phyloP scores from a whole-genome alignment of 1,284 basidiomycete species.

The Fomitopsis schrenkii region DNA sequence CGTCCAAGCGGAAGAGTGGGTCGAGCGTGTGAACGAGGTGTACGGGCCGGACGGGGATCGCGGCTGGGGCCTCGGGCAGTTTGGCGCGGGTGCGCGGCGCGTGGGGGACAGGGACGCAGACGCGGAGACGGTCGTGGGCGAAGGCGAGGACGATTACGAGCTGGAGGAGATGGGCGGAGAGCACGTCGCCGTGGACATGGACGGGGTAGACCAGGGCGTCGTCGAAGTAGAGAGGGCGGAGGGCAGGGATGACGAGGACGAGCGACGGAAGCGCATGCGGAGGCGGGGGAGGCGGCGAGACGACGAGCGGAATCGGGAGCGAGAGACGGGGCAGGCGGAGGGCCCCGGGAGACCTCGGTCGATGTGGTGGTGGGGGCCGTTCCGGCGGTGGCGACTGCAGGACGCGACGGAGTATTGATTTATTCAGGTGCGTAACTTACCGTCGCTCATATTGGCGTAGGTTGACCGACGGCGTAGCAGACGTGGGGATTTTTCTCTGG shows the following conservation, averaged over 20 bases:
- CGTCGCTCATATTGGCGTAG: not conserved
- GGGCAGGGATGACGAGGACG: slow-evolving; percentile 14
- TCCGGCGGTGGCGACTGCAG: slow-evolving; percentile 66
- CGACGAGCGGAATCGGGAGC: not conserved
- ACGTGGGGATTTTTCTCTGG: not conserved
- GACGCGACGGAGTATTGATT: slow-evolving; percentile 69
- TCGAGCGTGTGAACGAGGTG: slow-evolving; percentile 55
- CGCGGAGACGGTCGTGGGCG: slow-evolving; percentile 13
- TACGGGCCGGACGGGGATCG: slow-evolving; percentile 37
- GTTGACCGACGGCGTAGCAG: not conserved
- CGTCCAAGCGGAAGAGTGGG: slow-evolving; percentile 59
- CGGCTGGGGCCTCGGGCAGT: slow-evolving; percentile 59
- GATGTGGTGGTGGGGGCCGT: slow-evolving; percentile 76
- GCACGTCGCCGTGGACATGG: slow-evolving; percentile 11
- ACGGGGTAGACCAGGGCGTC: slow-evolving; percentile 8
- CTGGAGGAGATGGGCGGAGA: slow-evolving; percentile 21
- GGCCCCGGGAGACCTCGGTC: slow-evolving; percentile 31
- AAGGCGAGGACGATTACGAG: slow-evolving; percentile 14
- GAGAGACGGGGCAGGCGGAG: not conserved
- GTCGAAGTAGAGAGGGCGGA: slow-evolving; percentile 9
- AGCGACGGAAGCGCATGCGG: slow-evolving; percentile 7
- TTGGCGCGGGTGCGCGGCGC: slow-evolving; percentile 25
- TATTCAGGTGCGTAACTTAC: not conserved
- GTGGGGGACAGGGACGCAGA: slow-evolving; percentile 22
- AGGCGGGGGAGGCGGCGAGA: slow-evolving; percentile 10